These are phyloP conservation scores for Cladophialophora immunda DNA, from an alignment of 2,329 filamentous ascomycete species.

Conservation along the genomic window DNA sequence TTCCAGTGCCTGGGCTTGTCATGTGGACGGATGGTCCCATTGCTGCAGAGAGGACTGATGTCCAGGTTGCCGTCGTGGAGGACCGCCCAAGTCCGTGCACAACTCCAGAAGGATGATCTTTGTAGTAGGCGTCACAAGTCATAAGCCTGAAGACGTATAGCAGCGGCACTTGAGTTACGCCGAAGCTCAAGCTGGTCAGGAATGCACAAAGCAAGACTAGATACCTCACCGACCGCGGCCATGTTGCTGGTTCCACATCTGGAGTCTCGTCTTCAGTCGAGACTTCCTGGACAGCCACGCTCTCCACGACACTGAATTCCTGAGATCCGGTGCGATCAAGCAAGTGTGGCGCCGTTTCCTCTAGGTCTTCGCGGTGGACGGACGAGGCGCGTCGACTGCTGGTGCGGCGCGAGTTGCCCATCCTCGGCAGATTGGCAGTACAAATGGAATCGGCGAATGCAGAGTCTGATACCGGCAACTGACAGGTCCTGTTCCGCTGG, in stretches of 20 bases:
- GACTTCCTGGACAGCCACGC: constrained; percentile 35
- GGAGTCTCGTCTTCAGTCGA: constrained; percentile 12
- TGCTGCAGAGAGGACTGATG: constrained; percentile 20
- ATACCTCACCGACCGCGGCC: constrained; percentile 34
- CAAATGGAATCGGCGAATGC: background rate
- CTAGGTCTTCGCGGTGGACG: constrained; percentile 21
- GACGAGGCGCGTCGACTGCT: constrained; percentile 10
- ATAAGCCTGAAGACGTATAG: constrained; percentile 75
- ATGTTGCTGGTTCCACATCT: constrained; percentile 10
- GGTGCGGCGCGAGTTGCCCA: background rate
- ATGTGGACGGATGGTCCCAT: constrained; percentile 35
- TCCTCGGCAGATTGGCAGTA: background rate
- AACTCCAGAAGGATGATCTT: constrained; percentile 55
- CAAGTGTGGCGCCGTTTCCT: constrained; percentile 28
- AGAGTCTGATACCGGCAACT: background rate
- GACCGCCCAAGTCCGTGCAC: background rate
- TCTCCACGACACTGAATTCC: constrained; percentile 34
- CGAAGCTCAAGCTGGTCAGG: constrained; percentile 63
- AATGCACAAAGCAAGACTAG: constrained; percentile 64
- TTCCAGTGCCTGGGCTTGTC: constrained; percentile 30
- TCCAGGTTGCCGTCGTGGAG: background rate
- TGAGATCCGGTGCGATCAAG: constrained; percentile 36
- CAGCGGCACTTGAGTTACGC: constrained; percentile 60
- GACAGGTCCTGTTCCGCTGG: background rate
- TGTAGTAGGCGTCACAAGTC: constrained; percentile 76